phyloP scores from a whole-genome alignment of 257 asterid species.

The Nicotiana attenuata region DNA sequence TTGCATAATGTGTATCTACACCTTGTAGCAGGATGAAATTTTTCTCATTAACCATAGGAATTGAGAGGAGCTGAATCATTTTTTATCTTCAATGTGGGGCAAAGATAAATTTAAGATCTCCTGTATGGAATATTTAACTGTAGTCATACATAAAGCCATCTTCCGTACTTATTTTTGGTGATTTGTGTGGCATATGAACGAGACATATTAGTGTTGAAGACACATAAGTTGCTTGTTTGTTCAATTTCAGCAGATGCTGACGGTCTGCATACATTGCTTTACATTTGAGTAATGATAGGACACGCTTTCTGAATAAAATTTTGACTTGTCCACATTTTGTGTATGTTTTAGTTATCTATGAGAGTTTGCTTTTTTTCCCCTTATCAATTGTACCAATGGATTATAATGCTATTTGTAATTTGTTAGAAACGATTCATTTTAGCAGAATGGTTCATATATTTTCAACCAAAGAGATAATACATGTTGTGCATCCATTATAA shows the following conservation, averaged over 20 bases:
- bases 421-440: background rate
- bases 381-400: background rate
- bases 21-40: too few relatives aligned
- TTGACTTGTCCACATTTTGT: background rate
- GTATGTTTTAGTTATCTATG: background rate
- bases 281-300: background rate
- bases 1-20: too few relatives aligned
- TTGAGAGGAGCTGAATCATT: too few relatives aligned
- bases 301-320: background rate
- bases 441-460: background rate
- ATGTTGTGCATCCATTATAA: background rate
- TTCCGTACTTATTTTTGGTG: background rate
- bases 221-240: background rate
- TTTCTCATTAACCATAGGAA: too few relatives aligned
- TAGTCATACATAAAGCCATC: background rate
- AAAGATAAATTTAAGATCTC: too few relatives aligned
- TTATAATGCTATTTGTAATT: background rate
- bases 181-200: background rate
- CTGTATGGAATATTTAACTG: background rate
- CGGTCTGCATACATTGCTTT: background rate
- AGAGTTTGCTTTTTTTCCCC: background rate
- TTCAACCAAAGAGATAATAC: background rate
- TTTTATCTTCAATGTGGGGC: too few relatives aligned
- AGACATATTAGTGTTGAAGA: background rate
- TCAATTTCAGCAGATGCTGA: background rate